These are phyloP conservation scores for Xylaria multiplex DNA, from an alignment of 2,329 filamentous ascomycete genomes.

Conservation along the genomic window DNA sequence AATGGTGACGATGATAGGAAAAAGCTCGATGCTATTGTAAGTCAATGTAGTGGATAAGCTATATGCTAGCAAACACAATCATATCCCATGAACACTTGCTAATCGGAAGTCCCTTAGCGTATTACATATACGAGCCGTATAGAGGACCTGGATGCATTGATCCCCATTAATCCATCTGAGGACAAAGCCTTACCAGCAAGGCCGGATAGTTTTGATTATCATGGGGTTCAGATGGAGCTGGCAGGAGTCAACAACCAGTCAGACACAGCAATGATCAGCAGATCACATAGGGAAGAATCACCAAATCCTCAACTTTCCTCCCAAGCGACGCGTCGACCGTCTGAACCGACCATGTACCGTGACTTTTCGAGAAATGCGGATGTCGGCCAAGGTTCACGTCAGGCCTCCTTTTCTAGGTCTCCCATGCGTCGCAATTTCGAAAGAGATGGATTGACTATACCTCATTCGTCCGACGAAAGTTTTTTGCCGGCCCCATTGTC, in stretches of 20 bases:
- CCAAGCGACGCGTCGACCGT: conserved; percentile 40
- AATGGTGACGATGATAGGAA: conserved; percentile 85
- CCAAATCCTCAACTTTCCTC: conserved; percentile 52
- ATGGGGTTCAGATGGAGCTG: conserved; percentile 49
- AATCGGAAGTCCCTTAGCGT: conserved; percentile 62
- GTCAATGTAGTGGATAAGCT: conserved; percentile 50
- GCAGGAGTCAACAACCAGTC: conserved; percentile 55
- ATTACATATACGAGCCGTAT: conserved; percentile 92
- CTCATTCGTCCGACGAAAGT: conserved; percentile 60
- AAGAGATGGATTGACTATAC: conserved; percentile 53
- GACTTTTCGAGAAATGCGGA: conserved; percentile 43
- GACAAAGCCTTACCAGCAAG: conserved; percentile 81
- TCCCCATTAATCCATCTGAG: conserved; percentile 63
- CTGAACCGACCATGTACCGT: conserved; percentile 40
- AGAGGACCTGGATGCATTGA: conserved; percentile 81
- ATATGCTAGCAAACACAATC: not conserved
- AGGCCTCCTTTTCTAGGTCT: conserved; percentile 65
- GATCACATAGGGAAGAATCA: conserved; percentile 51
- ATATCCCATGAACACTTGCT: conserved; percentile 23
- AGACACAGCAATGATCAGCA: conserved; percentile 60
- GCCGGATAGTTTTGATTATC: conserved; percentile 71
- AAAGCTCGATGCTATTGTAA: conserved; percentile 93
- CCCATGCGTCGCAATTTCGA: conserved; percentile 54
- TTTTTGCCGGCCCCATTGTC: conserved; percentile 79
- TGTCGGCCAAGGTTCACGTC: conserved; percentile 53